Conservation (phyloP, 2,329 filamentous ascomycete genomes). For the Diaporthe velutina region DNA sequence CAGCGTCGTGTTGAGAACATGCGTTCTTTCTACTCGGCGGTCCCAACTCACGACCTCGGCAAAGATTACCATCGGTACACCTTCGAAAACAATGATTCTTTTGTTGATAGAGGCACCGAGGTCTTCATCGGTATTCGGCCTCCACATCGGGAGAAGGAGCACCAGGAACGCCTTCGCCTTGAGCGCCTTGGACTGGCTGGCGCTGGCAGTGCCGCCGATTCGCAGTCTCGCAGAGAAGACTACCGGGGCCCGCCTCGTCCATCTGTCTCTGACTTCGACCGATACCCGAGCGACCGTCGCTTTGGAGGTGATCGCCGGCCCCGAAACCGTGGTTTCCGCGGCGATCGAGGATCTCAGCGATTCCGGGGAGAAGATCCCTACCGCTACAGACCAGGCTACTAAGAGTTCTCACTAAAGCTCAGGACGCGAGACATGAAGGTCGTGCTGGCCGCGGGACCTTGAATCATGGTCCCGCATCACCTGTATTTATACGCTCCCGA, state of each 20-base stretch:
- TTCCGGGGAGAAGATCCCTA: conserved; percentile 39
- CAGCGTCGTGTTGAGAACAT: conserved; percentile 73
- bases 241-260: conserved; percentile 34
- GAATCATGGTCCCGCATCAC: background rate
- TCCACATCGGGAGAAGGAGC: conserved; percentile 64
- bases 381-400: conserved; percentile 39
- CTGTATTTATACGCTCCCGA: background rate
- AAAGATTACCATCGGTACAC: conserved; percentile 77
- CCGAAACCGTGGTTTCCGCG: conserved; percentile 38
- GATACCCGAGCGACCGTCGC: conserved; percentile 36
- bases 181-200: conserved; percentile 35
- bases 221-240: conserved; percentile 33
- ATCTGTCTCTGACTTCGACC: conserved; percentile 31
- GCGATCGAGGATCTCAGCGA: conserved; percentile 34
- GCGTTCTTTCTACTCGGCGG: conserved; percentile 52
- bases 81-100: conserved; percentile 74
- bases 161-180: conserved; percentile 39
- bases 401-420: background rate
- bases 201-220: conserved; percentile 22
- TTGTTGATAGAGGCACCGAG: conserved; percentile 81
- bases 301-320: conserved; percentile 35
- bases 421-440: background rate
- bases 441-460: background rate
- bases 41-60: conserved; percentile 56
- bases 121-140: conserved; percentile 75